Evolutionary conservation across 306 rosid genomes (phyloP).

Genomic region (apple (Malus domestica)): DNA sequence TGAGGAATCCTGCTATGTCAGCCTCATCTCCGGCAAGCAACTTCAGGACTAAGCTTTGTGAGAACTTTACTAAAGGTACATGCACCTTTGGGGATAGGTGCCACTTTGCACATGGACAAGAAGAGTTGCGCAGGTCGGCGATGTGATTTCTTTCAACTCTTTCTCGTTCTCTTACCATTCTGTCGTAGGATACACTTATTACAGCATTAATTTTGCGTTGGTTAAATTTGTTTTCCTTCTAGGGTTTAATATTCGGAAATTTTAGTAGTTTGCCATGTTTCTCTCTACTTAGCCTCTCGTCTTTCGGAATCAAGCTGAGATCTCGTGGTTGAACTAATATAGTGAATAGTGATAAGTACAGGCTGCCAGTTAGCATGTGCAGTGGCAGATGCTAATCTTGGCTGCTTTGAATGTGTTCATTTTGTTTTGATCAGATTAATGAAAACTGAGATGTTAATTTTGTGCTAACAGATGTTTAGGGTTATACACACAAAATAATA

Average conservation of each 20-base stretch:
- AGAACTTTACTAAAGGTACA: conserved; percentile 55
- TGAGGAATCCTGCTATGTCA: conserved; percentile 23
- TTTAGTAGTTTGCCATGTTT: conserved; percentile 2
- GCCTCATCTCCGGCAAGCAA: conserved; percentile 29
- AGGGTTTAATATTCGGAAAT: conserved; percentile 1
- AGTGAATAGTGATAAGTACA: background rate
- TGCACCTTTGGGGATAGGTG: conserved; percentile 90
- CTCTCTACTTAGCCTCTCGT: background rate
- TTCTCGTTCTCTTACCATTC: background rate
- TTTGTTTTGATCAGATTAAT: background rate
- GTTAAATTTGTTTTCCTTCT: background rate
- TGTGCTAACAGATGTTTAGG: background rate
- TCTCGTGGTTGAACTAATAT: background rate
- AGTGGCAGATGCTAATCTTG: background rate
- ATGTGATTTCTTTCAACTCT: conserved; percentile 16
- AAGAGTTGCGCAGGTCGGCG: conserved; percentile 56
- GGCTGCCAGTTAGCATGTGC: background rate
- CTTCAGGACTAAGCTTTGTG: conserved; percentile 79
- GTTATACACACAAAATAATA: too few relatives aligned
- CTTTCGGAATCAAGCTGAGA: background rate
- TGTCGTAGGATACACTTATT: conserved; percentile 4
- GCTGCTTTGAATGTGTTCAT: background rate
- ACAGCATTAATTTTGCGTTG: conserved; percentile 6
- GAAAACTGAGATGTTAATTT: background rate
- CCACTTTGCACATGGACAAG: conserved; percentile 77